Evolutionary conservation across 176 grass and related monocot species (phyloP), one percentile per base, ranked within the genome.

Genomic region (Coix lacrymajobi): DNA sequence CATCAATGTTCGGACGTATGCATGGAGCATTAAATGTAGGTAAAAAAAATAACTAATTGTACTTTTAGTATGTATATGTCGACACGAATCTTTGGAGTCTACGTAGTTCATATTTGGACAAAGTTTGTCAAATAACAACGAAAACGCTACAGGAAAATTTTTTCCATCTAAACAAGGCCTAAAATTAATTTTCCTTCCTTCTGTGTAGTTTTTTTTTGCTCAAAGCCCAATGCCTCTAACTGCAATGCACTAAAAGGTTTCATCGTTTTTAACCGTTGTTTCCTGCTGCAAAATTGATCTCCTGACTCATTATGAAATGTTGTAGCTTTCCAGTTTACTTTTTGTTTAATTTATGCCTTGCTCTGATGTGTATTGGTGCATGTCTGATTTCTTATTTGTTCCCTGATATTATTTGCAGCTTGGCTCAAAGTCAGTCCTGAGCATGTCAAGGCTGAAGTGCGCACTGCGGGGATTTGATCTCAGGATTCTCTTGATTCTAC

Each of bases 401-500:
- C 69, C 71, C 44, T 89, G 10, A 36, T 33, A 83, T 73, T 62
- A 62, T 82, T 87, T 97, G 77, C 89, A 96, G 90, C 69, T 88
- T 10, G 91, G 81, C 56, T 93, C 94, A 66, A 90, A 83, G 76
- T 79, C 77, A 44, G 73, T 90, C 62, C 75, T 93, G 82, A 93
- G 88, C 84, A 94, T 97, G 77, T 92, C 94, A 32, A 90, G 94
- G 48, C 79, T 97, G 24, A 90, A 88, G 81, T 97, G 94, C 0
- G 94, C 89, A 2, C 88, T 97, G 5, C 85, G 91, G 17, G 84
- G 88, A 9, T 94, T 97, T 65, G 91, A 97, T 80, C 67, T 97
- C 14, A 97, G 86, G 89, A 87, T 67, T 17, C 81, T 97, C 45
- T 76, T 97, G 28, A 57, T 90, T 40, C 67, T 97, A 38, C 80